phyloP scores from a whole-genome alignment of 2,329 filamentous ascomycete species.

The Venturia aucupariae region DNA sequence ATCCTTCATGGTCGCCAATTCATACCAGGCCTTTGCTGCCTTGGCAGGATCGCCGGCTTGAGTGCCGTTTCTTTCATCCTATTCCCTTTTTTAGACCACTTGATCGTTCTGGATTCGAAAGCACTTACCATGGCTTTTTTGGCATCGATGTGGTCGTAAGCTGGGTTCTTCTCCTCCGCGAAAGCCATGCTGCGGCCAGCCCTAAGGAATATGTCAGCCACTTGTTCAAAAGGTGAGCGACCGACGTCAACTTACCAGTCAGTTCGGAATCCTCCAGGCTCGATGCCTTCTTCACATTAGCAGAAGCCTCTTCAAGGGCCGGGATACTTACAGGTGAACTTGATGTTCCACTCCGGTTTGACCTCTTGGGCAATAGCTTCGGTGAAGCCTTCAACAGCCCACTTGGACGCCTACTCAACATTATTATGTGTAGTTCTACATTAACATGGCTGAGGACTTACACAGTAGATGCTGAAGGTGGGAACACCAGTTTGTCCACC shows the following conservation, averaged over 20 bases:
- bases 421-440: background rate
- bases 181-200: constrained; percentile 38
- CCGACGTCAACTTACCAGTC: constrained; percentile 27
- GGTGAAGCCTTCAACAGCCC: constrained; percentile 41
- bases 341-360: constrained; percentile 40
- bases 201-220: background rate
- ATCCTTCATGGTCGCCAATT: constrained; percentile 43
- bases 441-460: background rate
- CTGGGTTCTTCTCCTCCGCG: constrained; percentile 34
- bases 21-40: constrained; percentile 43
- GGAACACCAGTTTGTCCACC: constrained; percentile 38
- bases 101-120: background rate
- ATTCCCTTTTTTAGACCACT: background rate
- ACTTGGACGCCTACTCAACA: constrained; percentile 32
- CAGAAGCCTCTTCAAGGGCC: no score
- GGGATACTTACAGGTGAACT: constrained; percentile 35
- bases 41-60: constrained; percentile 44
- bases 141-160: constrained; percentile 41
- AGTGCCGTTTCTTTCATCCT: constrained; percentile 29
- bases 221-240: background rate
- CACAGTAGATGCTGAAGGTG: constrained; percentile 31
- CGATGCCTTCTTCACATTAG: constrained; percentile 3
- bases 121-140: constrained; percentile 27
- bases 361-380: constrained; percentile 35
- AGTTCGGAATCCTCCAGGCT: constrained; percentile 35